Percentiles rank a stretch among this genome's conserved stretches.
phyloP scores from a whole-genome alignment of 2,329 filamentous ascomycete species.

The Byssochlamys sp. region DNA sequence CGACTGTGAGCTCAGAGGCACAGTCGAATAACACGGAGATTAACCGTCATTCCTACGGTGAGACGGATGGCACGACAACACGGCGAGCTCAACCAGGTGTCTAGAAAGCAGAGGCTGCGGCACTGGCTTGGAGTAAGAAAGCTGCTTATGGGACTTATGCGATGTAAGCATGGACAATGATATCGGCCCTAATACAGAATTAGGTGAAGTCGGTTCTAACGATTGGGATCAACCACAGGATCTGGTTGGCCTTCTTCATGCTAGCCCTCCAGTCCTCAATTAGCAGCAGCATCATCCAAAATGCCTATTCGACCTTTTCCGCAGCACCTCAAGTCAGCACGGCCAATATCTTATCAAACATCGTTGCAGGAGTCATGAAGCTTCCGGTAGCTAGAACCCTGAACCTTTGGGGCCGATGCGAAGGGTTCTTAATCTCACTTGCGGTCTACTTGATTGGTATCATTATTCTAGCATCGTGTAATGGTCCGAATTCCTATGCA shows the following conservation, averaged over 20 bases:
- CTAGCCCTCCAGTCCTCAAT: constrained; percentile 24
- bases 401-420: constrained; percentile 51
- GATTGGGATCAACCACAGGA: constrained; percentile 13
- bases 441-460: constrained; percentile 36
- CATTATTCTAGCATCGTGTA: constrained; percentile 51
- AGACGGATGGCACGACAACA: constrained; percentile 1
- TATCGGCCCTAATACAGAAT: neutral
- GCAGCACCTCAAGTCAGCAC: constrained; percentile 12
- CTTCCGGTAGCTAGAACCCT: constrained; percentile 52
- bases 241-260: constrained; percentile 29
- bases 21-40: neutral
- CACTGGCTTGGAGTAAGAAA: constrained; percentile 32
- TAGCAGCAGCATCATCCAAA: constrained; percentile 16
- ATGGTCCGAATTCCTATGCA: constrained; percentile 47
- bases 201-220: neutral
- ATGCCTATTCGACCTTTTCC: constrained; percentile 20
- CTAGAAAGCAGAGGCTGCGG: constrained; percentile 34
- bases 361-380: constrained; percentile 48
- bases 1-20: neutral
- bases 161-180: constrained; percentile 14
- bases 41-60: neutral
- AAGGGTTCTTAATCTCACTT: constrained; percentile 42
- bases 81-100: constrained; percentile 20
- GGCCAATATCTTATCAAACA: neutral
- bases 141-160: constrained; percentile 24